These are phyloP conservation scores for Hydnomerulius pinastri DNA, from an alignment of 768 basidiomycete species.

Conservation along the genomic window DNA sequence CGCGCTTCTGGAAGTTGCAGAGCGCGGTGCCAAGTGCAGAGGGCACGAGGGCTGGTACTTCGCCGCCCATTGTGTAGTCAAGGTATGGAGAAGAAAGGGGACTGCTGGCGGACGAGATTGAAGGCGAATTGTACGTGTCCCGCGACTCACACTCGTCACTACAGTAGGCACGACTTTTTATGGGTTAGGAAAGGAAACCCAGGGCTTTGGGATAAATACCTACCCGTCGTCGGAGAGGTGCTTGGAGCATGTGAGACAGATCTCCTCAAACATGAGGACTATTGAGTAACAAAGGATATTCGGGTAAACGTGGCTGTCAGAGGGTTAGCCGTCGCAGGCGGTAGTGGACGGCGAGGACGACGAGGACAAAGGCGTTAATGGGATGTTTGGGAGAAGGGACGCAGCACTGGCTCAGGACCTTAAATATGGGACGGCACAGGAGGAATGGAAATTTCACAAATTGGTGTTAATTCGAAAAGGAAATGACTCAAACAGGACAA, in stretches of 20 bases:
- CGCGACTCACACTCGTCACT: conserved; percentile 64
- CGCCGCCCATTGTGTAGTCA: conserved; percentile 51
- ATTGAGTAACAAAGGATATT: conserved; percentile 8
- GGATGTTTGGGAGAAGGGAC: conserved; percentile 23
- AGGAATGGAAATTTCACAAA: conserved; percentile 39
- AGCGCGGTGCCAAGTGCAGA: conserved; percentile 58
- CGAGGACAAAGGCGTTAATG: conserved; percentile 6
- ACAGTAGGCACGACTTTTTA: conserved; percentile 66
- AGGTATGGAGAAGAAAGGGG: conserved; percentile 68
- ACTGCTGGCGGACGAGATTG: conserved; percentile 65
- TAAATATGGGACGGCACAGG: conserved; percentile 40
- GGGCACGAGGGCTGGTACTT: conserved; percentile 68
- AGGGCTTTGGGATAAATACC: conserved; percentile 25
- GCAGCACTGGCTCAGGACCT: conserved; percentile 19
- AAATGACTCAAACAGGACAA: conserved; percentile 38
- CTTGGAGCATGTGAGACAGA: conserved; percentile 73
- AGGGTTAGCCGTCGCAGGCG: conserved; percentile 3
- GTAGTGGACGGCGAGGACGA: too few relatives aligned
- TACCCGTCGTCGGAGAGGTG: conserved; percentile 65
- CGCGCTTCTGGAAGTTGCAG: conserved; percentile 43
- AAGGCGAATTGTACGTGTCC: conserved; percentile 63
- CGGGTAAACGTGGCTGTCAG: not conserved
- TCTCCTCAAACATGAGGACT: conserved; percentile 72
- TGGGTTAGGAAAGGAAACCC: conserved; percentile 15
- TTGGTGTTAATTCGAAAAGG: conserved; percentile 27